Evolutionary conservation across 495 filamentous ascomycete species (phyloP).

Genomic region (Talaromyces borbonicus): DNA sequence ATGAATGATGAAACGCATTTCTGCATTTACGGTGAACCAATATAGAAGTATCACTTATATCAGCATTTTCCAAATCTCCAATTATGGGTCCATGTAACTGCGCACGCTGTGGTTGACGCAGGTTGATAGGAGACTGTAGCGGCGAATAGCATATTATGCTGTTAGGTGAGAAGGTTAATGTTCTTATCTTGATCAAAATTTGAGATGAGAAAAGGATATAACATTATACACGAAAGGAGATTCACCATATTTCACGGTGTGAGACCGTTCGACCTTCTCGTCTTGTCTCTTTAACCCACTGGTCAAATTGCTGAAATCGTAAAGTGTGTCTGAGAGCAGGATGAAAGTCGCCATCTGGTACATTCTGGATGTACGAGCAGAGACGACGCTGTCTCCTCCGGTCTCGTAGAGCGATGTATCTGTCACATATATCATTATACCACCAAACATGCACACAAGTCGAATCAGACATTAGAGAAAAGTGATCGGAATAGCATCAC

Average conservation of each 20-base stretch:
- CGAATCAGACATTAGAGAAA: neutral
- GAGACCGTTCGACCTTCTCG: slow-evolving; percentile 1
- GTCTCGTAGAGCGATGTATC: neutral
- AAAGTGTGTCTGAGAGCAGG: slow-evolving; percentile 1
- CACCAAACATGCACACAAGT: neutral
- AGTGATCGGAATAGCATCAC: slow-evolving; percentile 2
- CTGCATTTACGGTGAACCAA: slow-evolving; percentile 5
- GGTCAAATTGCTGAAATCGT: slow-evolving; percentile 1
- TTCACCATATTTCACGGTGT: neutral
- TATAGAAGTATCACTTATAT: neutral
- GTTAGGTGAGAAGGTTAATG: neutral
- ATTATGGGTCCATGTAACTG: neutral
- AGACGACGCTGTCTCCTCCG: slow-evolving; percentile 5
- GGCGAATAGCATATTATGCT: slow-evolving; percentile 1
- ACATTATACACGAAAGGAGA: too few relatives aligned
- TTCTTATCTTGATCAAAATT: neutral
- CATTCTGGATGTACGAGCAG: neutral
- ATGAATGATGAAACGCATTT: slow-evolving; percentile 4
- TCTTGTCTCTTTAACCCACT: neutral
- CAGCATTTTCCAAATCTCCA: slow-evolving; percentile 2
- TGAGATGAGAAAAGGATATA: neutral
- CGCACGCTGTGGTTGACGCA: slow-evolving; percentile 3
- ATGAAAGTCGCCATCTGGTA: neutral
- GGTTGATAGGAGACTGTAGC: slow-evolving; percentile 1
- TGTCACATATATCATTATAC: neutral